These are phyloP conservation scores for Achaetomium macrosporum DNA, from an alignment of 2,329 filamentous ascomycete species.

Conservation along the genomic window DNA sequence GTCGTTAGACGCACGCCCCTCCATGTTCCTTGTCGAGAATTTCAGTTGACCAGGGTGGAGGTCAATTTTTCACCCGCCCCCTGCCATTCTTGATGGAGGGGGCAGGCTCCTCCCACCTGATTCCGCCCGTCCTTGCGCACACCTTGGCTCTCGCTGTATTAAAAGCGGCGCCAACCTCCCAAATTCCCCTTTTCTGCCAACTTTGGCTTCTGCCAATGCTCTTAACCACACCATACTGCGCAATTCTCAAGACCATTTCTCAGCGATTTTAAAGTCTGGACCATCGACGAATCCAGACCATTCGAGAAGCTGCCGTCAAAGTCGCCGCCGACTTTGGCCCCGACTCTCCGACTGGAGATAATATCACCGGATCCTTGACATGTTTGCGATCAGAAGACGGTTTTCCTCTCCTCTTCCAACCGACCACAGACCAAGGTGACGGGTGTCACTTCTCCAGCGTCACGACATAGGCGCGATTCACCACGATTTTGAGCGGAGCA, in stretches of 20 bases:
- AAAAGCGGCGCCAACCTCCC: slow-evolving; percentile 23
- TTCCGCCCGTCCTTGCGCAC: slow-evolving; percentile 12
- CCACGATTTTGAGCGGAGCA: slow-evolving; percentile 14
- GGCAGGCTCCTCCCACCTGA: slow-evolving; percentile 6
- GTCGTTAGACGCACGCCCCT: slow-evolving; percentile 11
- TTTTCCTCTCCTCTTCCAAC: slow-evolving; percentile 50
- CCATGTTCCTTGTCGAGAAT: slow-evolving; percentile 13
- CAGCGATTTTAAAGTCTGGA: slow-evolving; percentile 29
- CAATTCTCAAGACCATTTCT: slow-evolving; percentile 9
- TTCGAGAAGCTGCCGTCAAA: slow-evolving; percentile 34
- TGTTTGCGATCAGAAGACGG: slow-evolving; percentile 52
- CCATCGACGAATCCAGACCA: slow-evolving; percentile 33
- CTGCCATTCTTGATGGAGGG: not conserved
- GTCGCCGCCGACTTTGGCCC: slow-evolving; percentile 34
- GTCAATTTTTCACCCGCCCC: slow-evolving; percentile 9
- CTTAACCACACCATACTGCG: slow-evolving; percentile 10
- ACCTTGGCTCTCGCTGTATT: slow-evolving; percentile 15
- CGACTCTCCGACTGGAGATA: slow-evolving; percentile 34
- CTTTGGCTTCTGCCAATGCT: slow-evolving; percentile 26
- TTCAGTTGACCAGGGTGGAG: slow-evolving; percentile 9
- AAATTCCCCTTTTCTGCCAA: slow-evolving; percentile 19
- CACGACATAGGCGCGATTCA: slow-evolving; percentile 42
- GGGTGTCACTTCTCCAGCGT: slow-evolving; percentile 42
- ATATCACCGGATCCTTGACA: slow-evolving; percentile 42
- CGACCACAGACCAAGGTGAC: slow-evolving; percentile 60